phyloP scores from a whole-genome alignment of 805 yeast species.

The Wickerhamiella dianesei region DNA sequence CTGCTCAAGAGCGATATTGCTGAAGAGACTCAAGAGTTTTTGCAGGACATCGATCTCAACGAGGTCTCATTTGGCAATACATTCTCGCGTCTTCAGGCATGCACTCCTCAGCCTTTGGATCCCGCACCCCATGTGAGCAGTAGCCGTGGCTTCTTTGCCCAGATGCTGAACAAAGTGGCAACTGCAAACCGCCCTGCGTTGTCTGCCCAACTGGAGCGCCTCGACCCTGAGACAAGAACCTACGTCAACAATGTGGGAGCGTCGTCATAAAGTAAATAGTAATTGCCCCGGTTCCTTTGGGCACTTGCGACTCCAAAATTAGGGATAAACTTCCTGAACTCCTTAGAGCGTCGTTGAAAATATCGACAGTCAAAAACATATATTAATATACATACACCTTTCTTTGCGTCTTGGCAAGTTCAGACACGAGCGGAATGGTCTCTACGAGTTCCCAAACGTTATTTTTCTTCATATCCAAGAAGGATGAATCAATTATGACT shows the following conservation, averaged over 20 bases:
- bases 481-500: conserved; percentile 47
- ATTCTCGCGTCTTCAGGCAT: conserved; percentile 58
- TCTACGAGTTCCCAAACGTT: conserved; percentile 41
- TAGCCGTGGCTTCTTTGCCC: conserved; percentile 19
- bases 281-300: not conserved
- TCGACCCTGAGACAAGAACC: not conserved
- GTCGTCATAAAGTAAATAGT: not conserved
- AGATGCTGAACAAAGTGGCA: conserved; percentile 13
- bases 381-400: conserved; percentile 39
- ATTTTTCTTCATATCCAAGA: conserved; percentile 47
- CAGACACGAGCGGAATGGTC: conserved; percentile 18
- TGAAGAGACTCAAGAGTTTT: conserved; percentile 20
- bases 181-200: not conserved
- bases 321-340: no score
- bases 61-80: conserved; percentile 80
- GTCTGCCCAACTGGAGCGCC: not conserved
- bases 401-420: conserved; percentile 27
- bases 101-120: conserved; percentile 50
- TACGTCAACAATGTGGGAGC: not conserved
- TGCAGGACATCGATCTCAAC: conserved; percentile 41
- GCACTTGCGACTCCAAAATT: no score
- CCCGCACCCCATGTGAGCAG: conserved; percentile 43
- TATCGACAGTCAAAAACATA: no score
- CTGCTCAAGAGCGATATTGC: conserved; percentile 32
- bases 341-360: no score